Base-by-base conservation (phyloP, 192 early-diverging fungal species). In the Coemansia aciculifera region DNA sequence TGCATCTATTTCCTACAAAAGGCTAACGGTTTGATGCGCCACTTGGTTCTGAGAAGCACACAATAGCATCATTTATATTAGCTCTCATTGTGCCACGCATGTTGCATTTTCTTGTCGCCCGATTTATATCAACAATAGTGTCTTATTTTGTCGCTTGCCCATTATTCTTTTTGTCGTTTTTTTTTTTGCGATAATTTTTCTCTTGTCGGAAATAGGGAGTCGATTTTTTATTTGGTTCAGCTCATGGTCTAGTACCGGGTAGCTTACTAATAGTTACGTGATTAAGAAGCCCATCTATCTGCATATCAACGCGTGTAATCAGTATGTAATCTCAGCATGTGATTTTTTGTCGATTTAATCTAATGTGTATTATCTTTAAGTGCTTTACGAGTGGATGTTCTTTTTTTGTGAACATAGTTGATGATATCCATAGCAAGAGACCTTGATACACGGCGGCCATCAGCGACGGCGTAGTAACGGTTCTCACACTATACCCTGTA, bases 31-130 rank as follows among this genome's bases (percentile, higher is more conserved):
- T 46, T 46, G 44, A 46, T 46, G 44, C 44, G 44, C 44, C 44
- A 46, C 44, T 46, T 46, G n/a, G 2, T 7, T 46, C 44, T 46
- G 34, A 6, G n/a, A 17, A 19, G n/a, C 44, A 46, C 17, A 46
- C 15, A 46, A 46, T 46, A 15, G 3, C 44, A 46, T 46, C 44
- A 17, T 46, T 15, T 46, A 46, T 46, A 46, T 46, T 46, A 17
- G 44, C 44, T 46, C 44, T 19, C 44, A 46, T 46, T 46, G 44
- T 46, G 44, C 44, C 44, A 46, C 44, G 44, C 44, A 46, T 46
- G 44, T 17, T 6, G 2, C 15, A 19, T 46, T 7, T 6, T 46
- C 44, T 46, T 4, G 44, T 17, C 15, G 48, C 21, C 48, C 19
- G 19, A 51, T 51, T 51, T 21, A 51, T 24, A 19, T 24, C 44